phyloP scores from a whole-genome alignment of 148 eudicot genomes.

The Heliamphora exappendiculata region DNA sequence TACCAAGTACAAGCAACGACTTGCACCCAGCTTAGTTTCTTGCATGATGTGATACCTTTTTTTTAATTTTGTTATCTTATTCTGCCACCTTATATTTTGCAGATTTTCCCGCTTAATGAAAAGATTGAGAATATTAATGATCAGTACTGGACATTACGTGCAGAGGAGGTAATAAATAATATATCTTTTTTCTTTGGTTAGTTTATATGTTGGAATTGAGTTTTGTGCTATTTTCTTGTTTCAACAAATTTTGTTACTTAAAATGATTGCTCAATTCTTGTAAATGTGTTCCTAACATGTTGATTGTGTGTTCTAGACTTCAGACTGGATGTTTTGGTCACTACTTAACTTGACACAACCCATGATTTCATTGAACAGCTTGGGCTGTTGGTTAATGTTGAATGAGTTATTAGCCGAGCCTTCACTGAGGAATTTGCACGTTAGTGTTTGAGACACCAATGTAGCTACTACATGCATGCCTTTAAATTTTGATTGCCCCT shows the following conservation, averaged over 20 bases:
- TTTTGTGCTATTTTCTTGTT: not conserved
- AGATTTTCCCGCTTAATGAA: slow-evolving; percentile 21
- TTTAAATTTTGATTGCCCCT: not conserved
- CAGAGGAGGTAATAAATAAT: slow-evolving; percentile 14
- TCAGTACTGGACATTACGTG: slow-evolving; percentile 21
- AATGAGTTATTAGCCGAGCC: not conserved
- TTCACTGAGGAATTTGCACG: not conserved
- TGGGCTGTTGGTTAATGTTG: not conserved
- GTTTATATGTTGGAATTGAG: not conserved
- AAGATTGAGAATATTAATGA: slow-evolving; percentile 23
- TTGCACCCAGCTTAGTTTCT: not conserved
- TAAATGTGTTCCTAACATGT: not conserved
- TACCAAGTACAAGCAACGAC: not conserved
- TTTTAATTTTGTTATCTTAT: not conserved
- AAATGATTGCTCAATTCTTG: not conserved
- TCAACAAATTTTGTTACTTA: not conserved
- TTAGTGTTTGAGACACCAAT: not conserved
- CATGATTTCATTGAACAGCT: not conserved
- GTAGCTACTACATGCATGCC: not conserved
- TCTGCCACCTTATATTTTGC: not conserved
- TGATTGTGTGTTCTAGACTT: not conserved
- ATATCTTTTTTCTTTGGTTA: not conserved
- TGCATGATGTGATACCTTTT: not conserved
- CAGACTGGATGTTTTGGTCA: not conserved
- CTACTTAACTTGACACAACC: not conserved